Evolutionary conservation across 371 early-diverging fungal genomes (phyloP).

Genomic region (Syncephalastrum sp.): DNA sequence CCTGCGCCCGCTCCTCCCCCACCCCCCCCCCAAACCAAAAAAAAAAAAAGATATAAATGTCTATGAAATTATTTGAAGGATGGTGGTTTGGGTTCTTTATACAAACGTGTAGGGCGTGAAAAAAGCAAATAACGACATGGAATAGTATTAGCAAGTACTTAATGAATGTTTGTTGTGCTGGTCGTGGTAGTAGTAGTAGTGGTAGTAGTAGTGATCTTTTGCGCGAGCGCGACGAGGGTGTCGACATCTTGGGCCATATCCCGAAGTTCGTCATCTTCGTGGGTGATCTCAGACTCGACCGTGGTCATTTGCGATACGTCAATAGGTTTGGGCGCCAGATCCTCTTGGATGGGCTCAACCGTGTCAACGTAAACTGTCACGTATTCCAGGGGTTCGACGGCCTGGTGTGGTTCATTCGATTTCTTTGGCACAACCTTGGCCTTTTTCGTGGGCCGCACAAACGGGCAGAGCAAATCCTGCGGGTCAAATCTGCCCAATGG

Average conservation of each 20-base stretch:
- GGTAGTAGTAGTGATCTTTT: no score
- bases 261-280: constrained; percentile 17
- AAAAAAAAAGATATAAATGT: neutral
- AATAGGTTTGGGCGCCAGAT: constrained; percentile 13
- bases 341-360: constrained; percentile 8
- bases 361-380: constrained; percentile 6
- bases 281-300: constrained; percentile 7
- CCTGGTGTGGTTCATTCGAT: neutral
- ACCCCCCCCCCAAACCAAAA: neutral
- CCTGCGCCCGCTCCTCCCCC: no score
- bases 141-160: neutral
- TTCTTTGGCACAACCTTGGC: constrained; percentile 9
- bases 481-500: constrained; percentile 22
- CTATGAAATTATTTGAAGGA: neutral
- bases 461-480: constrained; percentile 36
- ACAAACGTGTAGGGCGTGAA: no score
- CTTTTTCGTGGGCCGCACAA: constrained; percentile 3
- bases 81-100: neutral
- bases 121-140: no score
- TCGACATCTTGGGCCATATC: constrained; percentile 18
- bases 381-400: neutral
- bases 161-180: neutral
- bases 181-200: neutral
- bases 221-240: constrained; percentile 3
- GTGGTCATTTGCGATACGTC: constrained; percentile 20